These are phyloP conservation scores for Auricularia heimuer DNA, from an alignment of 768 basidiomycete genomes.

Conservation along the genomic window DNA sequence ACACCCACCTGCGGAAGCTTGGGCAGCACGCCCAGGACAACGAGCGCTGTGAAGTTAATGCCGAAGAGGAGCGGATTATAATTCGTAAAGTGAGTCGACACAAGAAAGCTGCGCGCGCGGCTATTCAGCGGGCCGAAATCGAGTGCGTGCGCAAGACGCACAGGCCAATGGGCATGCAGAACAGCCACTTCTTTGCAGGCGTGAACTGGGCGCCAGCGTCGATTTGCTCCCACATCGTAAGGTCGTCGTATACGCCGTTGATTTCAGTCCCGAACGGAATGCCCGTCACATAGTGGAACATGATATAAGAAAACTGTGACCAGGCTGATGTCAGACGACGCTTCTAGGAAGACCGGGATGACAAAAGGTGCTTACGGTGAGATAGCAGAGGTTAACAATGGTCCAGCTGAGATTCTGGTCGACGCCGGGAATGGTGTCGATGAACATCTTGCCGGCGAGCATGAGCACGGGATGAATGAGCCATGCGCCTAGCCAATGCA, in stretches of 20 bases:
- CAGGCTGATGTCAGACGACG: not conserved
- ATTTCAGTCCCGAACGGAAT: constrained; percentile 86
- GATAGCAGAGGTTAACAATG: constrained; percentile 81
- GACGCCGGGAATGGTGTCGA: constrained; percentile 92
- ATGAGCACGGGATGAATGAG: constrained; percentile 94
- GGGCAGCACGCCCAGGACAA: constrained; percentile 66
- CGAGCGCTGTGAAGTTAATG: constrained; percentile 73
- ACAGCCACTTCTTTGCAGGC: constrained; percentile 94
- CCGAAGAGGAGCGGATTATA: constrained; percentile 93
- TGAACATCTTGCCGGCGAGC: constrained; percentile 76
- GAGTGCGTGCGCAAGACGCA: constrained; percentile 31
- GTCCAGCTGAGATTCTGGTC: constrained; percentile 94
- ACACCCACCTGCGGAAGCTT: constrained; percentile 80
- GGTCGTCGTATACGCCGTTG: constrained; percentile 89
- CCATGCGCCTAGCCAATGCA: constrained; percentile 71
- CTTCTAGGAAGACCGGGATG: too few relatives aligned
- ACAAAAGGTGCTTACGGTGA: constrained; percentile 52
- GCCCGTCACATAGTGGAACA: constrained; percentile 98
- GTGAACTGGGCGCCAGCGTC: constrained; percentile 98
- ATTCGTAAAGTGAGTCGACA: constrained; percentile 95
- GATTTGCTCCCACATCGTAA: constrained; percentile 99
- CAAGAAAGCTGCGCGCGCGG: constrained; percentile 60
- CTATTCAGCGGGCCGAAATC: constrained; percentile 11
- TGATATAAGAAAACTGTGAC: constrained; percentile 80
- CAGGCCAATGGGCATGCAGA: constrained; percentile 83